Base-by-base conservation (phyloP, 1,284 basidiomycete species). In the Porodaedalea pini region DNA sequence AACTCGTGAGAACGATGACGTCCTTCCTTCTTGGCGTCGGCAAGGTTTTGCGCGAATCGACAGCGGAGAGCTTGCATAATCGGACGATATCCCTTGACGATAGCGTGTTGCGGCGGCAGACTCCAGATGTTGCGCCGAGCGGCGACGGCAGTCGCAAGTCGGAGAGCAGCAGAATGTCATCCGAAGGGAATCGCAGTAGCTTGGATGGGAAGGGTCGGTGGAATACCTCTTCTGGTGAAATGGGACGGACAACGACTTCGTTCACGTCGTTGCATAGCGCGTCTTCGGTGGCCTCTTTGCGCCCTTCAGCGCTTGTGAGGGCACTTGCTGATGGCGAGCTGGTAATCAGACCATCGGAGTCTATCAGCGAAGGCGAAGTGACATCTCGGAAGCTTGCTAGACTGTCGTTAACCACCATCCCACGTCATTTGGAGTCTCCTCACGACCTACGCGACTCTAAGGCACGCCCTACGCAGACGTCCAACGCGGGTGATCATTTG, bases 11-110 rank as follows among this genome's bases (percentile, higher is more conserved):
- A 52, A 82, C 80, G 7, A 75, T 88, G 68, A 91, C 90, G 2
- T 82, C 80, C 39, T 81, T 92, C 60, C 69, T 92, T 61, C 71
- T 91, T 19, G 86, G 86, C 32, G 77, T 87, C 3, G 88, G 89
- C 25, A 82, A 80, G 67, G 75, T 87, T 6, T 68, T 90, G 55
- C 77, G 82, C 58, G 88, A 90, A 52, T 66, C 77, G 36, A 71
- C 70, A 15, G 71, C 70, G 49, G 68, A 65, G n/a, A 13, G 63
- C 63, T 32, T 59, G 63, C 13, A 73, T 66, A 15, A 70, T 68
- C 19, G 70, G 71, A 41, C 66, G 74, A 51, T 80, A 80, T 70
- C 70, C 67, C 23, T 69, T 81, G 61, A 80, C 75, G 66, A 53
- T 57, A 64, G n/a, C 68, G 53, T 57, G 10, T 57, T 57, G 23